Evolutionary conservation across 2,329 filamentous ascomycete species (phyloP).

Genomic region (Colletotrichum limetticola): DNA sequence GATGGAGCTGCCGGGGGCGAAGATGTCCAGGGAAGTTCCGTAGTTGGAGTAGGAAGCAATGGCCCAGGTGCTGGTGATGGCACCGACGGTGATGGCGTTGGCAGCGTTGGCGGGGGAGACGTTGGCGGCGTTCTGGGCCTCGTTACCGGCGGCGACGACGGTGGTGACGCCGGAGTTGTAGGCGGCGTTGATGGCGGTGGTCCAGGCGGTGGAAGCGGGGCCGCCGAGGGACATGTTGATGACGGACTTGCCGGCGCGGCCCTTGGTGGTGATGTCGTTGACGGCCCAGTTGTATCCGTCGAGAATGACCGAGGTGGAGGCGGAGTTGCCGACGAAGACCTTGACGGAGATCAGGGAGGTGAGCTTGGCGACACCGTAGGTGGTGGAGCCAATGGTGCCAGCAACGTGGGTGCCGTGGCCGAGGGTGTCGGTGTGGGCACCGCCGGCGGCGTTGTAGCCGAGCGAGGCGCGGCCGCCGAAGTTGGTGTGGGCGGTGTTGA

Average conservation of each 20-base stretch:
- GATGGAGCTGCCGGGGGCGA: constrained; percentile 60
- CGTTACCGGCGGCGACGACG: constrained; percentile 67
- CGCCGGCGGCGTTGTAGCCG: constrained; percentile 49
- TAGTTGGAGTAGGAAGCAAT: constrained; percentile 61
- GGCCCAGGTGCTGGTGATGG: constrained; percentile 52
- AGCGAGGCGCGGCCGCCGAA: constrained; percentile 55
- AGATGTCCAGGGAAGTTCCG: constrained; percentile 59
- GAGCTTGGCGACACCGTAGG: constrained; percentile 58
- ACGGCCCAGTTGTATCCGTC: constrained; percentile 55
- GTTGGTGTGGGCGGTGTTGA: constrained; percentile 56
- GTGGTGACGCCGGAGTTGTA: constrained; percentile 60
- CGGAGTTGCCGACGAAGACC: constrained; percentile 50
- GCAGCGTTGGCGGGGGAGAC: constrained; percentile 60
- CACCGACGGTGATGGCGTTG: constrained; percentile 63
- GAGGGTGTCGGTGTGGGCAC: constrained; percentile 47
- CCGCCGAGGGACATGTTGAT: constrained; percentile 68
- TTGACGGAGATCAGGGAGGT: constrained; percentile 56
- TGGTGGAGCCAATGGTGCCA: constrained; percentile 55
- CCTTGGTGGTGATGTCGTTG: constrained; percentile 54
- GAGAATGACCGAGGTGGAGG: constrained; percentile 44
- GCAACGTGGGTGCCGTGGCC: constrained; percentile 62
- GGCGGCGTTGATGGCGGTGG: constrained; percentile 59
- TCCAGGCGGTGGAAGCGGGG: constrained; percentile 52
- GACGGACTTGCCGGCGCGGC: constrained; percentile 55
- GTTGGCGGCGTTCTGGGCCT: constrained; percentile 45